A percentile compares a stretch with the other conserved stretches of the same genome.
phyloP scores from a whole-genome alignment of 2,329 filamentous ascomycete species.

The Apiospora pterosperma region DNA sequence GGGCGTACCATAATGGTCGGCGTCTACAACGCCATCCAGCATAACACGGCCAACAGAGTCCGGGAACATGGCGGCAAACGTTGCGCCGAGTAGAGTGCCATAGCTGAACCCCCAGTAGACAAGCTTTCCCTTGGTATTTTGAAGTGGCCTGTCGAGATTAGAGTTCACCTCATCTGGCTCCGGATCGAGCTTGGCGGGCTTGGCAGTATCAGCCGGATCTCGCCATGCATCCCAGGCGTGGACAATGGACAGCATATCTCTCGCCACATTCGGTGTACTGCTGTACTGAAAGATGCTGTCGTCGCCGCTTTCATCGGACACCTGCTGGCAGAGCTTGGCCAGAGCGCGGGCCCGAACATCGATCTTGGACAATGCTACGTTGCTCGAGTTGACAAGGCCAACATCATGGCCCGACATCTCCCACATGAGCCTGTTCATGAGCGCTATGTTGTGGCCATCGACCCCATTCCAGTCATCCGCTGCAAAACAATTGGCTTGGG shows the following conservation, averaged over 20 bases:
- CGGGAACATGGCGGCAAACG: conserved; percentile 39
- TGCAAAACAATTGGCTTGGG: conserved; percentile 36
- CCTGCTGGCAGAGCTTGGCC: conserved; percentile 28
- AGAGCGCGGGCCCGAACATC: conserved; percentile 25
- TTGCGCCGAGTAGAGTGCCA: conserved; percentile 34
- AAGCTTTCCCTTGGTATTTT: conserved; percentile 25
- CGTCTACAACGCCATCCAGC: conserved; percentile 31
- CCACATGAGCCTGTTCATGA: conserved; percentile 33
- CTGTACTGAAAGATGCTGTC: conserved; percentile 30
- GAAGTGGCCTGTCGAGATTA: conserved; percentile 7
- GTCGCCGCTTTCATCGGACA: conserved; percentile 23
- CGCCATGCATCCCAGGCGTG: conserved; percentile 35
- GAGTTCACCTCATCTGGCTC: conserved; percentile 8
- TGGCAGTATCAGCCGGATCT: conserved; percentile 10
- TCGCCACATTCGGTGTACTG: conserved; percentile 31
- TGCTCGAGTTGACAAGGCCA: conserved; percentile 33
- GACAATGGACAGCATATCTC: conserved; percentile 39
- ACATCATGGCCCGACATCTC: conserved; percentile 22
- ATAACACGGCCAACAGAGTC: conserved; percentile 40
- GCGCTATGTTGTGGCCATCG: conserved; percentile 23
- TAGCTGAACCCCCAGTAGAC: conserved; percentile 40
- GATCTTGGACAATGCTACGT: conserved; percentile 25
- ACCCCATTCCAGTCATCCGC: conserved; percentile 17
- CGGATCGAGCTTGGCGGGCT: conserved; percentile 8
- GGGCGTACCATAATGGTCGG: conserved; percentile 34